Percentiles rank a stretch among this genome's conserved stretches.
phyloP scores from a whole-genome alignment of 306 rosid species.

The Casuarina equisetifolia region DNA sequence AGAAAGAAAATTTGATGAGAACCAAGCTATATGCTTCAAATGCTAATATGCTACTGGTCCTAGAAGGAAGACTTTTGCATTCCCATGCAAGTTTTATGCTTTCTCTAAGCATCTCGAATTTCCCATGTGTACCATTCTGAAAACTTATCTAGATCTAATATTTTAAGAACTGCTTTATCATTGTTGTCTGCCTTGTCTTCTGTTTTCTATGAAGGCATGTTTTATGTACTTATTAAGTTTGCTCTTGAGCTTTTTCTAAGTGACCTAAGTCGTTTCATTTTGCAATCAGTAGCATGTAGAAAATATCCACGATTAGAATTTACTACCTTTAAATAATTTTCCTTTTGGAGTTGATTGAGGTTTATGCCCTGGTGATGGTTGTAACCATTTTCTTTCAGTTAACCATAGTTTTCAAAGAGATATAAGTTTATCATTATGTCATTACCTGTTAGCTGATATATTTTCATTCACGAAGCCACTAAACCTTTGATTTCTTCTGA shows the following conservation, averaged over 20 bases:
- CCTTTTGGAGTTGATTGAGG: not conserved
- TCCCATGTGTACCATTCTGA: not conserved
- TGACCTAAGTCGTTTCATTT: too few species aligned
- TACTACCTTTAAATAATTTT: not conserved
- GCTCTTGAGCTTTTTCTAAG: not conserved
- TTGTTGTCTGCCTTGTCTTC: not conserved
- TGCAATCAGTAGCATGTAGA: not conserved
- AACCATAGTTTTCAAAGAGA: not conserved
- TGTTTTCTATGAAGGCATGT: too few species aligned
- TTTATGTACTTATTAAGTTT: not conserved
- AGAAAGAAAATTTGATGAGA: not conserved
- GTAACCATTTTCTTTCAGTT: not conserved
- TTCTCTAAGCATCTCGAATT: too few species aligned
- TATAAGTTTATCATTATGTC: too few species aligned
- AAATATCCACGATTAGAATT: too few species aligned
- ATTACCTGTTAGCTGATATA: too few species aligned
- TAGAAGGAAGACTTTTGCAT: too few species aligned
- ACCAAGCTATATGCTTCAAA: not conserved
- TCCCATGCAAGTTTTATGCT: too few species aligned
- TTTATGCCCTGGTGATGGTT: slow-evolving; percentile 1
- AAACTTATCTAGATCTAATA: not conserved
- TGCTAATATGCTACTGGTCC: not conserved
- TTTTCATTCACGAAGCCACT: not conserved
- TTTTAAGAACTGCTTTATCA: too few species aligned
- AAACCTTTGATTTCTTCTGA: not conserved